Evolutionary conservation across 352 stramenopile species (phyloP).

Genomic region (Pythium myriotylum): DNA sequence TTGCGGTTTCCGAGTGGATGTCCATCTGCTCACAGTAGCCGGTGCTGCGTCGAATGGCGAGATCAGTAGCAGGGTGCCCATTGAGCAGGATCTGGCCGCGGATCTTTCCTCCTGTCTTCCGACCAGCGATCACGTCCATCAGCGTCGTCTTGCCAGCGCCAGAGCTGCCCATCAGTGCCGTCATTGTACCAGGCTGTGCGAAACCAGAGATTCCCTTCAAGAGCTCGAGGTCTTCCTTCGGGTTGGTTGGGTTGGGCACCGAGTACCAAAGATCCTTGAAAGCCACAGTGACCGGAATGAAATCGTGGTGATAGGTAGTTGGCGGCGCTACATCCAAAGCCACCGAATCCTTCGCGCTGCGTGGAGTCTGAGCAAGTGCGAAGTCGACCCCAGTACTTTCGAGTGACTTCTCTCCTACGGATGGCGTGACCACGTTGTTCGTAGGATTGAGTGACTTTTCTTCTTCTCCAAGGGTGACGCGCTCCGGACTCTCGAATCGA

Average conservation of each 20-base stretch:
- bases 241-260: conserved; percentile 27
- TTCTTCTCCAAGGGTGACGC: not conserved
- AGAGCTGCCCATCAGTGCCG: conserved; percentile 67
- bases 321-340: not conserved
- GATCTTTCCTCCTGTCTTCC: conserved; percentile 90
- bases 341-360: not conserved
- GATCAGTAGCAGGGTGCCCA: conserved; percentile 71
- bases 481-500: conserved; percentile 13
- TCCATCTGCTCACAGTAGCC: conserved; percentile 80
- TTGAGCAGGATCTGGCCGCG: conserved; percentile 88
- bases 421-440: too few relatives aligned
- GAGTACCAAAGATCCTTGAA: conserved; percentile 52
- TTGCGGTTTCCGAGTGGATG: conserved; percentile 87
- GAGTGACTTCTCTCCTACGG: not conserved
- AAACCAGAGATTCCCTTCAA: conserved; percentile 57
- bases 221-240: conserved; percentile 40
- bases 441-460: too few relatives aligned
- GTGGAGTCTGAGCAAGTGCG: not conserved
- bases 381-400: not conserved
- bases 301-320: not conserved
- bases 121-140: conserved; percentile 93
- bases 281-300: conserved; percentile 32
- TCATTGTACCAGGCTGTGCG: conserved; percentile 49
- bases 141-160: conserved; percentile 94
- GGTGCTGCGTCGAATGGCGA: conserved; percentile 41